Evolutionary conservation across 1,139 yeast species (phyloP), one percentile per base, ranked within the genome.

Genomic region (Torulaspora globosa): DNA sequence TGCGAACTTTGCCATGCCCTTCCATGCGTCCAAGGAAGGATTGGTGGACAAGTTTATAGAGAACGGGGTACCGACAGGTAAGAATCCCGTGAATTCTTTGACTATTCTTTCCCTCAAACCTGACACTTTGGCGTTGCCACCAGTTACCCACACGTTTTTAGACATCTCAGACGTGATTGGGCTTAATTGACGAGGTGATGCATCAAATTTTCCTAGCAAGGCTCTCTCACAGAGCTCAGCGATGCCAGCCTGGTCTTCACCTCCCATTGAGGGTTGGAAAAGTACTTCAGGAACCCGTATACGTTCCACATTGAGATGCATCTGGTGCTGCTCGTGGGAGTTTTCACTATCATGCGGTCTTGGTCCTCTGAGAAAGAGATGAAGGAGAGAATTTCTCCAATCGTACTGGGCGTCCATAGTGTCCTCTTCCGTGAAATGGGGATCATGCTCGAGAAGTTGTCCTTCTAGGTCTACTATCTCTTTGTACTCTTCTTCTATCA

Each of bases 191-290:
- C 66, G 58, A 40, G 77, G 70, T 37, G 77, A 71, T 51, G 80
- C 80, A 7, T 83, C 84, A 41, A 83, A 71, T 55, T 90, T 74
- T 44, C 80, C 77, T 40, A 77, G 60, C 5, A 90, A 61, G 12
- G 88, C 73, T 51, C 82, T 87, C 54, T 82, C 84, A 51, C 82
- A 75, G 36, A 89, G 68, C 65, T 94, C 98, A 15, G 78, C 64
- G 10, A 94, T 73, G 18, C 97, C 97, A 0, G 97, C 96, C 66
- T 90, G 97, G 65, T 94, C 98, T 28, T 89, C 71, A 11, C 98
- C 98, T 0, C 95, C 96, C 53, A 92, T 88, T 11, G 82, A 77
- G n/a, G 99, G 98, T 63, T 90, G 95, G 67, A 92, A 90, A 42
- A 88, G 63, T 1, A 90, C 82, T 66, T 94, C 99, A 0, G 97